A percentile compares a stretch with the other conserved stretches of the same genome.
phyloP scores from a whole-genome alignment of 371 early-diverging fungal species.

The Lichtheimia ornata region DNA sequence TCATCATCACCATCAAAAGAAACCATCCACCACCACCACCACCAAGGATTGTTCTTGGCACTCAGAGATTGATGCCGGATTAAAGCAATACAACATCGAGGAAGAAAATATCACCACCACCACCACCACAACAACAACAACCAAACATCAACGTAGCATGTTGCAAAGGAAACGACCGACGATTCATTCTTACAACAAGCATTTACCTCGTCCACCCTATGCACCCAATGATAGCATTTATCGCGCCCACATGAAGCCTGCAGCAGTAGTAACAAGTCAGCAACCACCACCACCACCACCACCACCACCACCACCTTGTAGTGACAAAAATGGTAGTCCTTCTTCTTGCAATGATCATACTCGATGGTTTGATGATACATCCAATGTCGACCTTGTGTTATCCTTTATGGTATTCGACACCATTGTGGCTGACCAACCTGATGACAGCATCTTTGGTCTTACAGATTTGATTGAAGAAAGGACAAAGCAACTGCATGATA shows the following conservation, averaged over 20 bases:
- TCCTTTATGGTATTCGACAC: constrained; percentile 42
- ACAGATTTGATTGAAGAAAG: constrained; percentile 43
- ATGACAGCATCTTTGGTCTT: constrained; percentile 29
- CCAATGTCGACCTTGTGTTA: constrained; percentile 38
- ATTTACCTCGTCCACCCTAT: constrained; percentile 35
- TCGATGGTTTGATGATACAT: constrained; percentile 48
- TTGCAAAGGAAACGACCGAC: constrained; percentile 38
- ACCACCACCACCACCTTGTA: not conserved
- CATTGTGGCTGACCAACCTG: constrained; percentile 41
- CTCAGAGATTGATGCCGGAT: no score
- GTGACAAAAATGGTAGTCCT: constrained; percentile 16
- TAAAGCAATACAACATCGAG: not conserved
- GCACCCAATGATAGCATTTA: constrained; percentile 43
- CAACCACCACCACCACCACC: not conserved
- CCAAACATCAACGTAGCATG: constrained; percentile 5
- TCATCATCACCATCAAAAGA: not conserved
- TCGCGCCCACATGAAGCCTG: constrained; percentile 9
- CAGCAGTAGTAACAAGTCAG: not conserved
- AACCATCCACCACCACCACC: no score
- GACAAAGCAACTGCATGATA: constrained; percentile 24
- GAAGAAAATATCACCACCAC: not conserved
- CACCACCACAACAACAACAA: not conserved
- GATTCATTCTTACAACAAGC: constrained; percentile 41
- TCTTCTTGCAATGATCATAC: constrained; percentile 20
- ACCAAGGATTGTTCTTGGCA: not conserved